Evolutionary conservation across 2,329 filamentous ascomycete genomes (phyloP), one percentile per base, ranked within the genome.

Genomic region (Penicillium brevicompactum): DNA sequence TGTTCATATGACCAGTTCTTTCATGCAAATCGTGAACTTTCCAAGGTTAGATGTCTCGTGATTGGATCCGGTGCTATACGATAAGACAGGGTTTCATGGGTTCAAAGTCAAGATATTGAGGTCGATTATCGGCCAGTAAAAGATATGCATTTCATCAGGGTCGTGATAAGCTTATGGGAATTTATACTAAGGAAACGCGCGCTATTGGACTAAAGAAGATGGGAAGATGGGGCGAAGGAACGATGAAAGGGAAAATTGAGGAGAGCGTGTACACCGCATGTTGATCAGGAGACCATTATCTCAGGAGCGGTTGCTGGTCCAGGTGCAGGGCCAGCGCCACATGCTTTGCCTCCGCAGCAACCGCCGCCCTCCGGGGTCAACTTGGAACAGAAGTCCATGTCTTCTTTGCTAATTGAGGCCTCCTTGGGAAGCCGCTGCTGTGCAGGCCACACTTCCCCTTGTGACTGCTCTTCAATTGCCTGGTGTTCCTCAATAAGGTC

Each of bases 381-480:
- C 37, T 63, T 66, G 9, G 62, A 56, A 49, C 69, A 72, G 40
- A 73, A 71, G 10, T 69, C 63, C 37, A 70, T 51, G 42, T 74
- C 72, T 16, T 70, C 64, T 56, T 67, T 55, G 46, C 62, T 70
- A 5, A 62, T 62, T 1, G 55, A 22, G 8, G 66, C 69, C 32
- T 58, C 58, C 14, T 53, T 49, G 10, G 71, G 70, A n/a, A 74
- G 50, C 3, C 40, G 62, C 55, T 73, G 72, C 34, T 67, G 62
- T 2, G 82, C 81, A 0, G 82, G 82, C 81, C 81, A 84, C 50
- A 84, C 80, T 67, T 84, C 77, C 40, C 70, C 62, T 13, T 76
- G 75, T 0, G 66, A 72, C 9, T 71, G 70, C 55, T 77, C 71
- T 64, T 85, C 82, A 24, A 71, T 71, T 56, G 76, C 67, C 34